Conservation (phyloP, 2,329 filamentous ascomycete genomes). For the Scleromitrula shiraiana region DNA sequence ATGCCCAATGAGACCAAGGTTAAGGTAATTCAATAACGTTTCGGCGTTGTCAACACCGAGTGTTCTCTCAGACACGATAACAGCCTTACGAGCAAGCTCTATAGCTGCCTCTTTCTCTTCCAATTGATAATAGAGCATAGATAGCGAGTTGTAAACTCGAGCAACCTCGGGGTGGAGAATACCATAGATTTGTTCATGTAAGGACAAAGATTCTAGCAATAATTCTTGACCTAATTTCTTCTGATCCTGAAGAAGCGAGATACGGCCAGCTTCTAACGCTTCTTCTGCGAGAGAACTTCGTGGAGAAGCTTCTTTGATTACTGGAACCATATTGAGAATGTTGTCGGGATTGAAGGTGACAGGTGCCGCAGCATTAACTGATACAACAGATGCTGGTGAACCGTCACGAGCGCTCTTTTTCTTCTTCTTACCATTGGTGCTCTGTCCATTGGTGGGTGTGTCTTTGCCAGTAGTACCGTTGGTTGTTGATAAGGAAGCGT, state of each 20-base stretch:
- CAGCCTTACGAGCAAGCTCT: conserved; percentile 91
- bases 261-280: conserved; percentile 87
- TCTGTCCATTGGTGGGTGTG: conserved; percentile 23
- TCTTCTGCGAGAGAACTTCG: conserved; percentile 89
- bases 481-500: conserved; percentile 27
- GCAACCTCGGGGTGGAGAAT: conserved; percentile 96
- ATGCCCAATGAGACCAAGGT: conserved; percentile 89
- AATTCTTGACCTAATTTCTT: conserved; percentile 94
- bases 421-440: conserved; percentile 35
- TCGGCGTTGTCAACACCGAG: conserved; percentile 89
- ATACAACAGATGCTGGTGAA: conserved; percentile 34
- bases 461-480: conserved; percentile 38
- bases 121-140: conserved; percentile 94
- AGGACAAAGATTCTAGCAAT: conserved; percentile 85
- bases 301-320: conserved; percentile 90
- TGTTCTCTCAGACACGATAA: conserved; percentile 91
- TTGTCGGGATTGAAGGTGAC: conserved; percentile 76
- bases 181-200: conserved; percentile 98
- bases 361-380: conserved; percentile 38
- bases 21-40: conserved; percentile 91
- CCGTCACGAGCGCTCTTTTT: conserved; percentile 54
- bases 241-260: conserved; percentile 92
- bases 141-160: conserved; percentile 87
- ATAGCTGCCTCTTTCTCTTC: conserved; percentile 95
- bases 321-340: conserved; percentile 83